Percentiles rank a stretch among this genome's conserved stretches.
These are phyloP conservation scores for Theileria orientalis DNA, from an alignment of 169 alveolate species.

Conservation along the genomic window DNA sequence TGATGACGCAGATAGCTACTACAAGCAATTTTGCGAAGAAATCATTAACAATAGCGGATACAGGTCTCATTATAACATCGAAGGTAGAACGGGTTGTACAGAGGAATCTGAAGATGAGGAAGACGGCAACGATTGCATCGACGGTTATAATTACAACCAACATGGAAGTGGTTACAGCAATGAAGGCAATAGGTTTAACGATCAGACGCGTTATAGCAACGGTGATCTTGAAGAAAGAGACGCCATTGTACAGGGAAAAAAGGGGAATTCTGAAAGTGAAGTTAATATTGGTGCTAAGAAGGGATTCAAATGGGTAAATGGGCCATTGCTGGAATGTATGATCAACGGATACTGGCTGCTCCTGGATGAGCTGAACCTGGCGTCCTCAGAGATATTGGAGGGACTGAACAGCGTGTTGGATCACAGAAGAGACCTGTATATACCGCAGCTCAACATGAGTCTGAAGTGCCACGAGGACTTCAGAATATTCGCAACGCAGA, in stretches of 20 bases:
- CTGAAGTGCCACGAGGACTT: constrained; percentile 92
- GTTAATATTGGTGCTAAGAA: constrained; percentile 26
- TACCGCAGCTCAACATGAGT: constrained; percentile 93
- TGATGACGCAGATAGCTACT: no score
- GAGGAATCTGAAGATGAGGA: not conserved
- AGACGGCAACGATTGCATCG: not conserved
- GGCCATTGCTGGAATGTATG: constrained; percentile 94
- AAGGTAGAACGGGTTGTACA: not conserved
- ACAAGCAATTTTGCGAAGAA: no score
- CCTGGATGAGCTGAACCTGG: constrained; percentile 98
- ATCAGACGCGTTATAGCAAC: not conserved
- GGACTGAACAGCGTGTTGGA: constrained; percentile 97
- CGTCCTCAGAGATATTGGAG: constrained; percentile 97
- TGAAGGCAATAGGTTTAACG: not conserved
- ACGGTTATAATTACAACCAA: no score
- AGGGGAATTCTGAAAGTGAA: no score
- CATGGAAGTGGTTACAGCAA: no score
- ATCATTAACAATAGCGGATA: no score
- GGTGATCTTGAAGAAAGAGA: not conserved
- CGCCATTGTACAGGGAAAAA: constrained; percentile 27
- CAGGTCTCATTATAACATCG: not conserved
- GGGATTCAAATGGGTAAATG: constrained; percentile 94
- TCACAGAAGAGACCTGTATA: constrained; percentile 94
- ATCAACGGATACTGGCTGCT: constrained; percentile 97
- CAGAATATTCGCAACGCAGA: constrained; percentile 98